Evolutionary conservation across 352 stramenopile genomes (phyloP), one percentile per base, ranked within the genome.

Genomic region (Globisporangium mamillatum): DNA sequence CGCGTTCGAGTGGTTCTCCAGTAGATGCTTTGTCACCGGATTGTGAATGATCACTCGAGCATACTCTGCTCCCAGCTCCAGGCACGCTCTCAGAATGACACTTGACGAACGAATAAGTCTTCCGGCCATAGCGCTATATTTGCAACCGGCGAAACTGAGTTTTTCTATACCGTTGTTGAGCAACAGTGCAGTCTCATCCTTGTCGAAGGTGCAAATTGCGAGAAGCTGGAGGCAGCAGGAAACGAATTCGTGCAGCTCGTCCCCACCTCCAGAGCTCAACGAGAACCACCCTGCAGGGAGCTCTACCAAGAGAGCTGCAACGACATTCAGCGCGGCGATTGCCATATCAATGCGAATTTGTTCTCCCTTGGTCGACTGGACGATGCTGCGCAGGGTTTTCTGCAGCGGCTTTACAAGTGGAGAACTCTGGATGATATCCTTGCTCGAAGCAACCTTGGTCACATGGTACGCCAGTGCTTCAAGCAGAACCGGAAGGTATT

Each of bases 401-500:
- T 69, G 57, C 6, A 78, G 41, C 20, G 70, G 38, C 9, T 44
- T 68, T 0, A 53, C 34, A 50, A 69, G 67, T 27, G 60, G 34
- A 29, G 66, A 78, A 29, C 16, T 22, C 50, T 69, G 24, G 25
- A 72, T 60, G 32, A 70, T 57, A 57, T 72, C 59, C 67, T 63
- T 70, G 70, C 41, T 70, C 27, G 73, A 24, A 24, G 44, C 7
- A n/a, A 5, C 65, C 38, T 41, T 67, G n/a, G 52, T 56, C 63
- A 78, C 70, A 27, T 74, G 48, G 32, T 70, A 76, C 14, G 70
- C 70, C 2, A 78, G 57, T 14, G 63, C 54, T 41, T 76, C 48
- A n/a, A 78, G 63, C 24, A 78, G 60, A 22, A 72, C 53, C 14
- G 68, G 57, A 41, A 78, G 48, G 16, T 70, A 57, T 38, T 59